Evolutionary conservation across 2,329 filamentous ascomycete genomes (phyloP).

Genomic region (Anthostomella pinea): DNA sequence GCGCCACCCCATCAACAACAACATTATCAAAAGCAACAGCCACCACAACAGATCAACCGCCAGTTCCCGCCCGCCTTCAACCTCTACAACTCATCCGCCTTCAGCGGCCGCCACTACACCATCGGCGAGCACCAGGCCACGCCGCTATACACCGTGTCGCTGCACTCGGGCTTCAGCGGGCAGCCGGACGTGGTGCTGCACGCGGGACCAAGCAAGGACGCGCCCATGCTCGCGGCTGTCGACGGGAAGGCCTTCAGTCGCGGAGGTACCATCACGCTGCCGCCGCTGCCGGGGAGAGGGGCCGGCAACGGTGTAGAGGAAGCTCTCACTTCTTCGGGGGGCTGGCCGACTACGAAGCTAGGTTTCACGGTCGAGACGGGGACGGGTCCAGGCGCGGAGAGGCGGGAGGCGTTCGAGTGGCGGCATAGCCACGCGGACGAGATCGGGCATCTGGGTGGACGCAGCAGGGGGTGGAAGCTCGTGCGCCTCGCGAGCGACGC

Average conservation of each 20-base stretch:
- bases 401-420: conserved; percentile 42
- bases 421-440: conserved; percentile 36
- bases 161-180: conserved; percentile 24
- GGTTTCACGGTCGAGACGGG: conserved; percentile 36
- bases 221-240: conserved; percentile 30
- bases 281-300: conserved; percentile 16
- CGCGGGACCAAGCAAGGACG: conserved; percentile 29
- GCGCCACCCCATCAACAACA: neutral
- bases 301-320: conserved; percentile 8
- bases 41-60: conserved; percentile 11
- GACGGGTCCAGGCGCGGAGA: conserved; percentile 9
- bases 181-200: conserved; percentile 34
- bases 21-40: too few species aligned
- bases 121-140: conserved; percentile 32
- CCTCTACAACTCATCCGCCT: conserved; percentile 27
- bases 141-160: conserved; percentile 32
- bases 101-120: conserved; percentile 13
- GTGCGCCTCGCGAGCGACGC: conserved; percentile 31
- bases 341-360: conserved; percentile 20
- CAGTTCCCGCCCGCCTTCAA: conserved; percentile 34
- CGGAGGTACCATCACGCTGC: conserved; percentile 26
- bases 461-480: conserved; percentile 41
- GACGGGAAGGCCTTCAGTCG: conserved; percentile 12
- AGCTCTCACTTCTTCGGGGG: conserved; percentile 9
- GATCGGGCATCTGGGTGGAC: conserved; percentile 30